Evolutionary conservation across 768 basidiomycete species (phyloP).

Genomic region (Pholiota conissans): DNA sequence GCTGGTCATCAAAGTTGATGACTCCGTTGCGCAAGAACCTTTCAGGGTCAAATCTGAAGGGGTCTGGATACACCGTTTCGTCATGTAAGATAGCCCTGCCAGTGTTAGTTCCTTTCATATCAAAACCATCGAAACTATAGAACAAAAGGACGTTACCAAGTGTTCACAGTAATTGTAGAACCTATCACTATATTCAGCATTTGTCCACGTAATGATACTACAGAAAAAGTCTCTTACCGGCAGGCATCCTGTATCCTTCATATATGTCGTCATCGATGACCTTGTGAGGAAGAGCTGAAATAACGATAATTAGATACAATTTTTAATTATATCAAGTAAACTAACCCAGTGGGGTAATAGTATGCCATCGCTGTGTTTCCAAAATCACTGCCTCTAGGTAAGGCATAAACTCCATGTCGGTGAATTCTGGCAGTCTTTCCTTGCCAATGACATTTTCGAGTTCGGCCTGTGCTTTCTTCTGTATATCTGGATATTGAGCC

Average conservation of each 20-base stretch:
- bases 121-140: background rate
- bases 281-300: conserved; percentile 33
- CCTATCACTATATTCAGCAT: conserved; percentile 13
- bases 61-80: conserved; percentile 48
- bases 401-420: conserved; percentile 37
- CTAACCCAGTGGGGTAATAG: conserved; percentile 36
- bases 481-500: conserved; percentile 39
- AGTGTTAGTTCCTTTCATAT: too few species aligned
- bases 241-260: conserved; percentile 25
- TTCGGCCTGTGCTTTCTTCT: conserved; percentile 42
- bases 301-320: conserved; percentile 3
- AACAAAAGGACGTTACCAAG: conserved; percentile 18
- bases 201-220: background rate
- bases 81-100: conserved; percentile 53
- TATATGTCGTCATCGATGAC: conserved; percentile 34
- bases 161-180: conserved; percentile 25
- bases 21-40: conserved; percentile 40
- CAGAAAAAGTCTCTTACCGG: conserved; percentile 13
- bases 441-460: conserved; percentile 40
- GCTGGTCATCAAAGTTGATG: conserved; percentile 12
- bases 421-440: conserved; percentile 39
- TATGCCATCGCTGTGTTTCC: conserved; percentile 43
- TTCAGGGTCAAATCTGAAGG: conserved; percentile 55
- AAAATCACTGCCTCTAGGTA: conserved; percentile 43
- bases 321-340: background rate